Conservation (phyloP, 1,139 yeast genomes). For the Pichia norvegensis region DNA sequence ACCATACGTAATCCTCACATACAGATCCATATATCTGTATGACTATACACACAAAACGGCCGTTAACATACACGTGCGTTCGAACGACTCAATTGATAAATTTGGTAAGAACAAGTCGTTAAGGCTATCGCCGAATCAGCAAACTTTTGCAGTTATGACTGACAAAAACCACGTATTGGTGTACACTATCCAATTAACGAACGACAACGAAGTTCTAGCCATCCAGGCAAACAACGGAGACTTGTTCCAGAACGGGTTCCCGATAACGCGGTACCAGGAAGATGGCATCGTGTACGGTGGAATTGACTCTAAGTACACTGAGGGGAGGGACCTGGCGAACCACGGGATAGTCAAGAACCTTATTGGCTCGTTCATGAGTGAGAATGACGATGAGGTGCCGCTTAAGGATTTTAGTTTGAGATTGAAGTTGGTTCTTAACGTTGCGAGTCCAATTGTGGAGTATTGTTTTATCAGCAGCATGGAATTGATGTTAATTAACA, state of each 20-base stretch:
- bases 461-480: conserved; percentile 27
- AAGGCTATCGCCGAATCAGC: conserved; percentile 23
- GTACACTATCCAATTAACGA: conserved; percentile 25
- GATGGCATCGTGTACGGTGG: conserved; percentile 20
- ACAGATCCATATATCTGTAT: conserved; percentile 27
- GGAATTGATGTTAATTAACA: conserved; percentile 31
- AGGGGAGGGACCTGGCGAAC: conserved; percentile 17
- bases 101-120: conserved; percentile 33
- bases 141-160: conserved; percentile 29
- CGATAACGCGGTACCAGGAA: conserved; percentile 21
- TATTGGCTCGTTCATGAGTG: conserved; percentile 22
- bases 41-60: conserved; percentile 33
- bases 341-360: conserved; percentile 24
- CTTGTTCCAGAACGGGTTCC: conserved; percentile 41
- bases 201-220: conserved; percentile 32
- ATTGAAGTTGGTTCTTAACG: conserved; percentile 37
- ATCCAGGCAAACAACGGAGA: conserved; percentile 34
- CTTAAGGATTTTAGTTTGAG: conserved; percentile 31
- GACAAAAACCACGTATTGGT: conserved; percentile 29
- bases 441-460: conserved; percentile 35
- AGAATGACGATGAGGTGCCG: conserved; percentile 21
- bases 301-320: conserved; percentile 7
- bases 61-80: conserved; percentile 34
- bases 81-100: conserved; percentile 30
- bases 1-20: conserved; percentile 30